Evolutionary conservation across 345 rosid species (phyloP).

Genomic region (Combretum micranthum): DNA sequence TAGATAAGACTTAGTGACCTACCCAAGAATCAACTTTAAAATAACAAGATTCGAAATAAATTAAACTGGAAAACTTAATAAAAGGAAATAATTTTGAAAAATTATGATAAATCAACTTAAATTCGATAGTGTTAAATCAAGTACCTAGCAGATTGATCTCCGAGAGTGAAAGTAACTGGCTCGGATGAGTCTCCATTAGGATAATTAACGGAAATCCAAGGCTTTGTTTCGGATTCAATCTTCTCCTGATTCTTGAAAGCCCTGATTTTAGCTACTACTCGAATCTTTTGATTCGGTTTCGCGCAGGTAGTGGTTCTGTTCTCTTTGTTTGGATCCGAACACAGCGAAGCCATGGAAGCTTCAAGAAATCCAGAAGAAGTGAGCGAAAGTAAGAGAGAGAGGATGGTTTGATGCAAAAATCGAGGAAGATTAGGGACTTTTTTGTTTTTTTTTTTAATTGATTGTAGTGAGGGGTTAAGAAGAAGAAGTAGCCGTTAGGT

Average conservation of each 20-base stretch:
- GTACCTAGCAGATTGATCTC: conserved; percentile 38
- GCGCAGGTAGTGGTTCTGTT: not conserved
- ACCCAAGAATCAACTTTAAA: too few relatives aligned
- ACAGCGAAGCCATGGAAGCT: conserved; percentile 9
- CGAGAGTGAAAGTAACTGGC: conserved; percentile 38
- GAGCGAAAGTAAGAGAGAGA: not conserved
- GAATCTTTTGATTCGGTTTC: conserved; percentile 17
- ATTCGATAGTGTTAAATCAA: not conserved
- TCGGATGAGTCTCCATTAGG: conserved; percentile 37
- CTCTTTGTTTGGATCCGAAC: not conserved
- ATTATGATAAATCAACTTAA: not conserved
- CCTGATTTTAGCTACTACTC: conserved; percentile 61
- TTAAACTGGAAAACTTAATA: not conserved
- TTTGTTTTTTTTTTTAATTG: conserved; percentile 1
- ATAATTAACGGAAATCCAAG: conserved; percentile 33
- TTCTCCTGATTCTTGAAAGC: conserved; percentile 22
- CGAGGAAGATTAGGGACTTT: conserved; percentile 14
- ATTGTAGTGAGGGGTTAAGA: conserved; percentile 10
- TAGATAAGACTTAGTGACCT: too few relatives aligned
- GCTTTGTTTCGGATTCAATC: conserved; percentile 3
- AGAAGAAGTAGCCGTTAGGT: conserved; percentile 4
- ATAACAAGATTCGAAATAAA: too few relatives aligned
- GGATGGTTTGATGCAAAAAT: not conserved
- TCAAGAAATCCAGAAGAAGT: not conserved
- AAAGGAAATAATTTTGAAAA: not conserved